Conservation (phyloP, 352 stramenopile species). For the Peronospora farinosa region DNA sequence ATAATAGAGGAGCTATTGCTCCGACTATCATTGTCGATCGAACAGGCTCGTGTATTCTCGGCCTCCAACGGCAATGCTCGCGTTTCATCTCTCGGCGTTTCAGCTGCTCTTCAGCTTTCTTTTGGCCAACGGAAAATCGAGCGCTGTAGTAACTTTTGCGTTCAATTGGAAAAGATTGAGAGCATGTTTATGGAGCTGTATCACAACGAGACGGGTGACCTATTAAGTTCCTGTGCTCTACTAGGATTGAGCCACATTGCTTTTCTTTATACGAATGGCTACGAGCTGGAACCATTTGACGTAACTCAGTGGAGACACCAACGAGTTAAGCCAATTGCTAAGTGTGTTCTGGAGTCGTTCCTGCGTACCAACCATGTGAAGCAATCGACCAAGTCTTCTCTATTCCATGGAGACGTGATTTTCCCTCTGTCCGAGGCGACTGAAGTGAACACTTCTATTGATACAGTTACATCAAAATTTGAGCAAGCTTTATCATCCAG, state of each 20-base stretch:
- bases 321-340: slow-evolving; percentile 24
- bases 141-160: slow-evolving; percentile 10
- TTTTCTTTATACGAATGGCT: slow-evolving; percentile 19
- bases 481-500: slow-evolving; percentile 1
- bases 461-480: slow-evolving; percentile 4
- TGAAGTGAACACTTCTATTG: not conserved
- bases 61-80: slow-evolving; percentile 11
- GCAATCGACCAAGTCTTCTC: slow-evolving; percentile 1
- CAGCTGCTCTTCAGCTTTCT: slow-evolving; percentile 32
- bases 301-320: slow-evolving; percentile 22
- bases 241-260: slow-evolving; percentile 28
- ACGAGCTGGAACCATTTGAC: slow-evolving; percentile 20
- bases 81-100: slow-evolving; percentile 17
- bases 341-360: slow-evolving; percentile 15
- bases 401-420: slow-evolving; percentile 12
- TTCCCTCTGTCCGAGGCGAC: slow-evolving; percentile 14
- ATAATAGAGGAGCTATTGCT: slow-evolving; percentile 20
- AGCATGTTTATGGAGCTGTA: slow-evolving; percentile 20
- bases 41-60: slow-evolving; percentile 38
- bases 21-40: slow-evolving; percentile 27
- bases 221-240: slow-evolving; percentile 22
- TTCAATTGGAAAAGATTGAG: slow-evolving; percentile 24
- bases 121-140: slow-evolving; percentile 27
- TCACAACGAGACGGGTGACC: slow-evolving; percentile 5
- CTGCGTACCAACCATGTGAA: slow-evolving; percentile 8